A percentile compares a stretch with the other conserved stretches of the same genome.
These are phyloP conservation scores for Purshia tridentata DNA, from an alignment of 306 rosid genomes.

Conservation along the genomic window DNA sequence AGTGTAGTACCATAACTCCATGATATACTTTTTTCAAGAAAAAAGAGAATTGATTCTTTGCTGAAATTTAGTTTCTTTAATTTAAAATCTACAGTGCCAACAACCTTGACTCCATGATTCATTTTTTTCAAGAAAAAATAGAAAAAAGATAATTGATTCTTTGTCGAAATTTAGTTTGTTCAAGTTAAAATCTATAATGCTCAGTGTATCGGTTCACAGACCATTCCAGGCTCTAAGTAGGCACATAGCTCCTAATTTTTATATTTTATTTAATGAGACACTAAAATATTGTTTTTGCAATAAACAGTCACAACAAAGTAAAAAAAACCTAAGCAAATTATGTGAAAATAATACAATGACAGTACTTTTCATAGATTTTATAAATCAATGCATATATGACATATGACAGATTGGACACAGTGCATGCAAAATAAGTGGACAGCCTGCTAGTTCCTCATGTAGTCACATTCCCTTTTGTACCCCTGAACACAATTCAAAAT, in stretches of 20 bases:
- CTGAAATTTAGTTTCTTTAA: background rate
- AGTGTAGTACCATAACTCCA: background rate
- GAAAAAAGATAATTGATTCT: background rate
- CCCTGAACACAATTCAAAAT: background rate
- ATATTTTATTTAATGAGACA: background rate
- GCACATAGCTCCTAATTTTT: background rate
- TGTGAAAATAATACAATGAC: background rate
- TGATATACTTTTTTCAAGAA: no score
- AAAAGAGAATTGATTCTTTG: background rate
- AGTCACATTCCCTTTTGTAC: background rate
- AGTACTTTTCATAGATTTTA: background rate
- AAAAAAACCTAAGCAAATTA: background rate
- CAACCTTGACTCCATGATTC: background rate
- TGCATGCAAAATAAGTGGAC: background rate
- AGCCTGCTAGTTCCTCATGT: background rate
- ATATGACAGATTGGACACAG: background rate
- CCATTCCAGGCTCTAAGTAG: background rate
- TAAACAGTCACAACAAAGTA: background rate
- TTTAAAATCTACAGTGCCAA: background rate
- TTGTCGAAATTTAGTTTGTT: background rate
- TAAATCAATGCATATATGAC: background rate
- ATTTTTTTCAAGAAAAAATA: background rate
- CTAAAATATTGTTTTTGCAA: background rate
- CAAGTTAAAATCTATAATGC: background rate
- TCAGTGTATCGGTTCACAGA: background rate